Conservation (phyloP, 257 asterid genomes). For the Apocynum venetum region DNA sequence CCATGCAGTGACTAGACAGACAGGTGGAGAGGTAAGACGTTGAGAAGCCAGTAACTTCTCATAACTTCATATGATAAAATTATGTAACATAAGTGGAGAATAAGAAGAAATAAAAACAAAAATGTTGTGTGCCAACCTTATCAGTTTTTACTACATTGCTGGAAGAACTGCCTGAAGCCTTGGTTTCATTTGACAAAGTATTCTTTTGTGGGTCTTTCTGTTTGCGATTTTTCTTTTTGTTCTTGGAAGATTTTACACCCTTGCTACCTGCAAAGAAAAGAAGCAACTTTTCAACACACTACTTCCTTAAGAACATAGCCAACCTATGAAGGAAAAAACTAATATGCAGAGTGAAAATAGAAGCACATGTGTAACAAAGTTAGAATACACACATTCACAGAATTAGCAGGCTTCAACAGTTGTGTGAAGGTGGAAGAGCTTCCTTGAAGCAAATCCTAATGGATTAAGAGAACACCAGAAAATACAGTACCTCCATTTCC, state of each 20-base stretch:
- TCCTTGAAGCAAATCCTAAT: not conserved
- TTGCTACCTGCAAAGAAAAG: slow-evolving; percentile 54
- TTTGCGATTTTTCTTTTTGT: slow-evolving; percentile 79
- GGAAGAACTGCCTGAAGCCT: slow-evolving; percentile 41
- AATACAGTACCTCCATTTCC: slow-evolving; percentile 42
- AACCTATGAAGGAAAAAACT: not conserved
- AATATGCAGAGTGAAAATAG: not conserved
- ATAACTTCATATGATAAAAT: slow-evolving; percentile 4
- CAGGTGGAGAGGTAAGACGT: not conserved
- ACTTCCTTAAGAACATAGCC: not conserved
- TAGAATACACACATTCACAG: not conserved
- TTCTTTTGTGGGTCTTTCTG: slow-evolving; percentile 74
- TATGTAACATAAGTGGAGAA: slow-evolving; percentile 1
- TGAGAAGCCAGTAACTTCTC: slow-evolving; percentile 10
- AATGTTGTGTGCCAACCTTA: slow-evolving; percentile 43
- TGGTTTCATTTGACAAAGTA: slow-evolving; percentile 40
- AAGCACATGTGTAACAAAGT: not conserved
- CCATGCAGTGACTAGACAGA: not conserved
- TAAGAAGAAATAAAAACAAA: slow-evolving; percentile 4
- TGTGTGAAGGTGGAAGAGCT: not conserved
- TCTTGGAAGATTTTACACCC: slow-evolving; percentile 52
- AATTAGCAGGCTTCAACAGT: not conserved
- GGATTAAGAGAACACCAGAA: not conserved
- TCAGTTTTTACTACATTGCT: slow-evolving; percentile 40
- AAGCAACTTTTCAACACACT: not conserved